phyloP scores from a whole-genome alignment of 805 yeast species.

The Candida khao-thaluensis region DNA sequence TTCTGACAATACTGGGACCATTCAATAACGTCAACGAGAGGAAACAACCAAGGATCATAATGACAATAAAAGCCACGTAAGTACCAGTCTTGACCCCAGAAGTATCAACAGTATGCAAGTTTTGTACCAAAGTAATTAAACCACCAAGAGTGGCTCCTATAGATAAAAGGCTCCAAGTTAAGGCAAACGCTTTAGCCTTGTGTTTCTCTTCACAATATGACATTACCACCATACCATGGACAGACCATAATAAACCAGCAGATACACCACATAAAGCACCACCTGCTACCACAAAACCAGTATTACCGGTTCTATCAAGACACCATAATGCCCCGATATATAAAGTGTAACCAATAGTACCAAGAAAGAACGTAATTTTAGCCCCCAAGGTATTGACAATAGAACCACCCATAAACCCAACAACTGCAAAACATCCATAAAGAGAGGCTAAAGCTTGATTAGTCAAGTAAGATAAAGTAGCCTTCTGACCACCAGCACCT shows the following conservation, averaged over 20 bases:
- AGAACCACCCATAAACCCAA: slow-evolving; percentile 15
- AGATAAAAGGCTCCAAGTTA: slow-evolving; percentile 16
- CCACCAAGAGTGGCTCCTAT: slow-evolving; percentile 17
- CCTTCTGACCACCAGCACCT: slow-evolving; percentile 15
- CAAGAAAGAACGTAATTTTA: slow-evolving; percentile 13
- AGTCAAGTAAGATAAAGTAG: slow-evolving; percentile 9
- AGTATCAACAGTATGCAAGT: slow-evolving; percentile 8
- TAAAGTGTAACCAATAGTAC: slow-evolving; percentile 17
- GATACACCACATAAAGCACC: slow-evolving; percentile 14
- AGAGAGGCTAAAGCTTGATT: slow-evolving; percentile 12
- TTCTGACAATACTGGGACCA: slow-evolving; percentile 12
- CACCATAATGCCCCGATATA: slow-evolving; percentile 19
- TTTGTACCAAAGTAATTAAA: slow-evolving; percentile 14
- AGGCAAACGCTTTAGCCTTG: slow-evolving; percentile 16
- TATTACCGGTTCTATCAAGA: slow-evolving; percentile 13
- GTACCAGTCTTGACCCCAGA: slow-evolving; percentile 14
- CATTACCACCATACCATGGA: slow-evolving; percentile 16
- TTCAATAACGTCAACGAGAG: slow-evolving; percentile 42
- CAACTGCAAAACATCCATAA: slow-evolving; percentile 14
- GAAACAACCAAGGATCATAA: slow-evolving; percentile 12
- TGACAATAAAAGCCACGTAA: slow-evolving; percentile 15
- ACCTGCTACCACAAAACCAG: slow-evolving; percentile 14
- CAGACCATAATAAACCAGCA: slow-evolving; percentile 17
- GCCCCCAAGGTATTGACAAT: slow-evolving; percentile 14
- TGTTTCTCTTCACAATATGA: slow-evolving; percentile 17